phyloP scores from a whole-genome alignment of 2,329 filamentous ascomycete genomes.

The Xylariaceae sp. region DNA sequence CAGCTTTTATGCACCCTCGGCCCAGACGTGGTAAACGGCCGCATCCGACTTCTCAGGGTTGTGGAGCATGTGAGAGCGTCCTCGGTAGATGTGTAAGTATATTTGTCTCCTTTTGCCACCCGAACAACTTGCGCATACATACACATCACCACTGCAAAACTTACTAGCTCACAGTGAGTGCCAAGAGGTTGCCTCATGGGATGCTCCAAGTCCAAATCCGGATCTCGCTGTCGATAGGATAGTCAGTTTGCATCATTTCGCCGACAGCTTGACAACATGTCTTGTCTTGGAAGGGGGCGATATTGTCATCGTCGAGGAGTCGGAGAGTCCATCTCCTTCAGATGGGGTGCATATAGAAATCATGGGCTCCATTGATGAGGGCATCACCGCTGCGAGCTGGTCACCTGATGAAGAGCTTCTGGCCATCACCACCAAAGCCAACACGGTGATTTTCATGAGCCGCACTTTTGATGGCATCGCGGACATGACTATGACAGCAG shows the following conservation, averaged over 20 bases:
- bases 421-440: conserved; percentile 78
- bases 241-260: conserved; percentile 82
- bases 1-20: conserved; percentile 85
- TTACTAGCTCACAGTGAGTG: conserved; percentile 41
- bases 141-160: not conserved
- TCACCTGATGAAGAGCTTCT: conserved; percentile 94
- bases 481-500: conserved; percentile 72
- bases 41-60: conserved; percentile 74
- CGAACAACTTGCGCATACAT: not conserved
- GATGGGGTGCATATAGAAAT: conserved; percentile 89
- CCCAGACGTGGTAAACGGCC: conserved; percentile 71
- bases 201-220: conserved; percentile 80
- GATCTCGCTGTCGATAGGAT: conserved; percentile 78
- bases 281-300: conserved; percentile 89
- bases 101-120: not conserved
- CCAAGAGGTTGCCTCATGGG: conserved; percentile 79
- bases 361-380: conserved; percentile 90
- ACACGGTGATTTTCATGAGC: conserved; percentile 90
- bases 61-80: conserved; percentile 50
- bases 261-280: conserved; percentile 78
- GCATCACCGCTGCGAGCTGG: conserved; percentile 89
- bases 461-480: conserved; percentile 85
- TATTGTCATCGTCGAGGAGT: conserved; percentile 83
- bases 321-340: conserved; percentile 50
- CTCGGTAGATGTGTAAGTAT: conserved; percentile 49